Evolutionary conservation across 2,329 filamentous ascomycete species (phyloP).

Genomic region (Nemania diffusa): DNA sequence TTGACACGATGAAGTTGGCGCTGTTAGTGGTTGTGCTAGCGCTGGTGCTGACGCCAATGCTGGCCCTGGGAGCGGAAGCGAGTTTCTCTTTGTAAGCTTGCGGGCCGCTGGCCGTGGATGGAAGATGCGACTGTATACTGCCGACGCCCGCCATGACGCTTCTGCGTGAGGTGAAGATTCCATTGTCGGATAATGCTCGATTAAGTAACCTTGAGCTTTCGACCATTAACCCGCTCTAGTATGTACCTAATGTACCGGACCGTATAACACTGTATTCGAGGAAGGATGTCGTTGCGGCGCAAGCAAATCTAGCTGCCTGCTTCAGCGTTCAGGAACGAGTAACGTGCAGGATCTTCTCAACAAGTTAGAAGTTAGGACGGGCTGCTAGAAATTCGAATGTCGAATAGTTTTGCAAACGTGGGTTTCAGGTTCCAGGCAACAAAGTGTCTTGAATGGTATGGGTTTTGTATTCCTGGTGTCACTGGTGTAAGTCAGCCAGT

Average conservation of each 20-base stretch:
- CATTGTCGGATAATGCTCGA: slow-evolving; percentile 18
- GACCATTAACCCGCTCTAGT: too few species aligned
- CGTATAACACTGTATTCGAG: background rate
- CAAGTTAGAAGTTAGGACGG: background rate
- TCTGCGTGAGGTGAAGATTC: slow-evolving; percentile 16
- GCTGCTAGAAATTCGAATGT: background rate
- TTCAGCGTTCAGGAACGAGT: background rate
- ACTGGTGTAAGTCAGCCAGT: slow-evolving; percentile 2
- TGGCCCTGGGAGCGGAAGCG: slow-evolving; percentile 29
- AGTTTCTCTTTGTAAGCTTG: slow-evolving; percentile 42
- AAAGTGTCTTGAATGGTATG: background rate
- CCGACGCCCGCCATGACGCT: slow-evolving; percentile 23
- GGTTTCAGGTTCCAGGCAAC: background rate
- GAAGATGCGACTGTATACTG: slow-evolving; percentile 38
- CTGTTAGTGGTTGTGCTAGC: slow-evolving; percentile 3
- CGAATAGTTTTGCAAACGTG: background rate
- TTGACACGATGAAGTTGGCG: slow-evolving; percentile 11
- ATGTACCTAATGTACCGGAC: too few species aligned
- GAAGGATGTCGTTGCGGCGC: slow-evolving; percentile 5
- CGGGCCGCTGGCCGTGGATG: slow-evolving; percentile 39
- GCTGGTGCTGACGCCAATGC: slow-evolving; percentile 9
- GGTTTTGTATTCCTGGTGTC: too few species aligned
- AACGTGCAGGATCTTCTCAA: background rate
- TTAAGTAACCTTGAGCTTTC: background rate
- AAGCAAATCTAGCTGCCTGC: background rate